phyloP scores from a whole-genome alignment of 2,329 filamentous ascomycete genomes.

The Ophiostoma tasmaniense region DNA sequence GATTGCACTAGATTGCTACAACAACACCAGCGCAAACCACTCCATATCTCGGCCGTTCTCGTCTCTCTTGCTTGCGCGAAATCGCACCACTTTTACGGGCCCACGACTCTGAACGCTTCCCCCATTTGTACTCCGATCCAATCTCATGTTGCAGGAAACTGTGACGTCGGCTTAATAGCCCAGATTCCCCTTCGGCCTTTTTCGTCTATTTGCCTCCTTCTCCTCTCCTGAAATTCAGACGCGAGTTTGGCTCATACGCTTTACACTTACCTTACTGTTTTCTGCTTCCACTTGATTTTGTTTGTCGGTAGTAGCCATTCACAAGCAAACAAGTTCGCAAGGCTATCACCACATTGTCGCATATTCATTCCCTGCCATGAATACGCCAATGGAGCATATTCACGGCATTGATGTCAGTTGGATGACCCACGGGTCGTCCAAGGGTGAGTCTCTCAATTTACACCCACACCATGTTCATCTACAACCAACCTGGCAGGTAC shows the following conservation, averaged over 20 bases:
- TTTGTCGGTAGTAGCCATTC: not conserved
- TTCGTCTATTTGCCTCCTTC: not conserved
- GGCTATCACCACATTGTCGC: not conserved
- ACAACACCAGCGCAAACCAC: slow-evolving; percentile 3
- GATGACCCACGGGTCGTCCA: slow-evolving; percentile 73
- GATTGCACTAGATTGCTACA: not conserved
- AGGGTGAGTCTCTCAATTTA: slow-evolving; percentile 49
- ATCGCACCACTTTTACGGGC: slow-evolving; percentile 7
- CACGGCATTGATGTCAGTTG: slow-evolving; percentile 82
- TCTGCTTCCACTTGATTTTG: not conserved
- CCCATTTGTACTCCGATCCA: slow-evolving; percentile 1
- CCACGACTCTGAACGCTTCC: slow-evolving; percentile 3
- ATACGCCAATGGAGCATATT: slow-evolving; percentile 60
- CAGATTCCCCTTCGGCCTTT: not conserved
- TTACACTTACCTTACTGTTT: not conserved
- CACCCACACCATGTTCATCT: not conserved
- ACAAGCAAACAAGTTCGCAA: not conserved
- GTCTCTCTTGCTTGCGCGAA: not conserved
- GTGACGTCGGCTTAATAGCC: slow-evolving; percentile 17
- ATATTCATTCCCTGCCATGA: not conserved
- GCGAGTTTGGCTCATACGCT: not conserved
- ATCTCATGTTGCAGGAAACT: slow-evolving; percentile 12
- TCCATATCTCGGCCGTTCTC: slow-evolving; percentile 5
- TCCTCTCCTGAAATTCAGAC: not conserved
- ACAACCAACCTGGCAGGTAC: not conserved